Evolutionary conservation across 495 filamentous ascomycete species (phyloP), one percentile per base, ranked within the genome.

Genomic region (Lasiosphaeris hirsuta): DNA sequence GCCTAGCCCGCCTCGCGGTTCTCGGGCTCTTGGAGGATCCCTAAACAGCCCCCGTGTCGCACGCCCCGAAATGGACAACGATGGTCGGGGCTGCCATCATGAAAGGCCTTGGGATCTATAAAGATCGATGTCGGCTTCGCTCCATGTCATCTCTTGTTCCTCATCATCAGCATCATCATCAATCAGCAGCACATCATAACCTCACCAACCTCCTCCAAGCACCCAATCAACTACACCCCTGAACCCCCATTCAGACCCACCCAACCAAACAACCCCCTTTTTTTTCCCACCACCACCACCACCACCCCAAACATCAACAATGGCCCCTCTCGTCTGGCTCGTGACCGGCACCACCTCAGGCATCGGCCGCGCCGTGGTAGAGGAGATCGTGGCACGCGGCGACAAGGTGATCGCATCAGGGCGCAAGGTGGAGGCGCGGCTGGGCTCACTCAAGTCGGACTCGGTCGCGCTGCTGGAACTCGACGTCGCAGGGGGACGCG

Each of bases 381-480:
- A 70, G 7, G 48, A 64, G 3, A 77, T 78, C n/a, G 71, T 84
- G 6, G 54, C 53, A 7, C 69, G 71, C 18, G 78, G 78, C 30
- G 72, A 81, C 57, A 64, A 68, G 11, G 81, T 84, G 10, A 73
- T 83, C 43, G 81, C 72, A 23, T 51, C 57, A 2, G 67, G 67
- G 8, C 60, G 64, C 54, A 75, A 73, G 37, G 66, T 71, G 14
- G 63, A 68, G 2, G 38, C 35, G n/a, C 54, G 57, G 4, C 67
- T 73, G 8, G 59, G 54, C 33, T n/a, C 51, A 13, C 47, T 63
- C 35, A 48, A 60, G 6, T 61, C 57, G 11, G 53, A 56, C 9
- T 52, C 56, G 18, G 48, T 72, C 7, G 59, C 57, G 37, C 61
- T 71, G 9, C 51, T 78, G 1, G 70, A 79, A 43, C 66, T 81